Evolutionary conservation across 1,284 basidiomycete species (phyloP), one percentile per base, ranked within the genome.

Genomic region (Apiotrichum brassicae): DNA sequence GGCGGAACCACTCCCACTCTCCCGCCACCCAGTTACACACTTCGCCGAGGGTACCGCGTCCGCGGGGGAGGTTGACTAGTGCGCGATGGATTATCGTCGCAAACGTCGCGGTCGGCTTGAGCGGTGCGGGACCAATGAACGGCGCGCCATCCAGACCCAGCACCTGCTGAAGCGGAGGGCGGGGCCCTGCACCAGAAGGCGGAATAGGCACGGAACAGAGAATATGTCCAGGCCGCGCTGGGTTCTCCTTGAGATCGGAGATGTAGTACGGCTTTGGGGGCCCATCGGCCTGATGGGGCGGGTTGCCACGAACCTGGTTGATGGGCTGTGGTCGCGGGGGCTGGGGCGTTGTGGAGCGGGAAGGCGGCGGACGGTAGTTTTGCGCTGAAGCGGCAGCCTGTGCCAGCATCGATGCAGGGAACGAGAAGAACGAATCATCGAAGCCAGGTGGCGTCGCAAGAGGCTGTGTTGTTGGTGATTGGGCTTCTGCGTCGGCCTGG

Each of bases 11-110:
- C 56, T 90, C 87, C 73, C 84, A 86, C 54, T 82, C 84, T 42
- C 84, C 84, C 64, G 85, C 83, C 55, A 95, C 89, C 89, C 90
- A 95, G 47, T 82, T 81, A 66, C 89, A 90, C 43, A 95, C 90
- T 63, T 94, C 89, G 58, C 92, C 88, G 53, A 95, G 68, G 0
- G 92, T 93, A 24, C 87, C 88, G 68, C 88, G 86, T 35, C 87
- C 87, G 39, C 83, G 58, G 14, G 66, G 67, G 1, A 73, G 57
- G 44, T 64, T 61, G 25, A 65, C 61, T 16, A 74, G 58, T 7
- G 70, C 66, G 12, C 67, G 64, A 41, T 72, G 65, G 34, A 73
- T 75, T 36, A 73, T 72, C 2, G 66, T 71, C 3, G 72, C 72
- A 51, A 72, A 75, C 7, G 73, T 73, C 12, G 64, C 49, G 0